Evolutionary conservation across 2,329 filamentous ascomycete species (phyloP).

Genomic region (Ascochyta pisi): DNA sequence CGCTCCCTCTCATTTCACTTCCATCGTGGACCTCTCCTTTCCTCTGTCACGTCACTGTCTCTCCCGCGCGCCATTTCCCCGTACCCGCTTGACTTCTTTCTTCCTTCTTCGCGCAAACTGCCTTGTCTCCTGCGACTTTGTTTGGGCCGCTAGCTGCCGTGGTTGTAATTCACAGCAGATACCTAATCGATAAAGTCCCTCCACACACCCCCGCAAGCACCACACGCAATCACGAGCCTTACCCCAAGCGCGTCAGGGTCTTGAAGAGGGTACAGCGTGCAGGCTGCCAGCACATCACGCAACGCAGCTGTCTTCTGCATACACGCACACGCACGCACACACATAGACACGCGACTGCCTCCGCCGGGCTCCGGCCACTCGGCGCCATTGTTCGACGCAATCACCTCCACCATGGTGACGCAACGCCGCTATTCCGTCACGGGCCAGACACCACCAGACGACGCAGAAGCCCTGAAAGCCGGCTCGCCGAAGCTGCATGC

Average conservation of each 20-base stretch:
- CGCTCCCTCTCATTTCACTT: slow-evolving; percentile 28
- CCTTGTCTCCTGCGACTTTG: not conserved
- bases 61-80: not conserved
- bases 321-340: slow-evolving; percentile 21
- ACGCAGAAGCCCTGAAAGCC: slow-evolving; percentile 41
- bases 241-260: slow-evolving; percentile 27
- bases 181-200: slow-evolving; percentile 33
- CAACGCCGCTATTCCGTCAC: slow-evolving; percentile 49
- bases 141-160: not conserved
- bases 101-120: not conserved
- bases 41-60: slow-evolving; percentile 12
- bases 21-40: slow-evolving; percentile 13
- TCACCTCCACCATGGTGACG: slow-evolving; percentile 31
- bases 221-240: slow-evolving; percentile 36
- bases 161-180: slow-evolving; percentile 13
- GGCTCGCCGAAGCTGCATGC: slow-evolving; percentile 46
- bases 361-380: slow-evolving; percentile 7
- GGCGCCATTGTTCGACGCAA: slow-evolving; percentile 1
- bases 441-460: slow-evolving; percentile 46
- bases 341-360: slow-evolving; percentile 21
- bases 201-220: slow-evolving; percentile 30
- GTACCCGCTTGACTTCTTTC: too few species aligned
- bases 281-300: slow-evolving; percentile 32
- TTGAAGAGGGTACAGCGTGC: slow-evolving; percentile 23
- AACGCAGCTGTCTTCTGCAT: slow-evolving; percentile 21